Evolutionary conservation across 352 stramenopile species (phyloP).

Genomic region (Thalassiosira mediterranea): DNA sequence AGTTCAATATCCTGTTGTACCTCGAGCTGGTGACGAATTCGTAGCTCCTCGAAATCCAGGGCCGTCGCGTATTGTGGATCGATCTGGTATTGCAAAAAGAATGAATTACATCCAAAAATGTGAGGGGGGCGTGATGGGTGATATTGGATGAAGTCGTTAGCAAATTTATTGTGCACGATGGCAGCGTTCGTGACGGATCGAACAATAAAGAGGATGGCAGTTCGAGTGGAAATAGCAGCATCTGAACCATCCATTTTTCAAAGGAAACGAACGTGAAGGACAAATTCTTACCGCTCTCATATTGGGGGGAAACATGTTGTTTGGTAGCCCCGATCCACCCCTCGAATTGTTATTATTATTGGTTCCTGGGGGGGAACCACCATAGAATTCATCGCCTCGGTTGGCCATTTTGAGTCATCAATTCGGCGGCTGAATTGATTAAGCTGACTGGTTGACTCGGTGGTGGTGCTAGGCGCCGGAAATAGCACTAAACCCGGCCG

Average conservation of each 20-base stretch:
- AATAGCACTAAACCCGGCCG: no score
- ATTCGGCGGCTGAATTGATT: no score
- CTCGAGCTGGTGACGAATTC: slow-evolving; percentile 35
- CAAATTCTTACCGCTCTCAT: slow-evolving; percentile 30
- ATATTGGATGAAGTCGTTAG: background rate
- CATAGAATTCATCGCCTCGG: slow-evolving; percentile 7
- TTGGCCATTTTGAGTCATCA: slow-evolving; percentile 21
- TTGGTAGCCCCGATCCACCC: slow-evolving; percentile 14
- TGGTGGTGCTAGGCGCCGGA: no score
- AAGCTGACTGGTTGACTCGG: no score
- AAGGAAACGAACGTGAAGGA: background rate
- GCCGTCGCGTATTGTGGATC: slow-evolving; percentile 39
- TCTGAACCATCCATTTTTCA: background rate
- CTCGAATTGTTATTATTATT: slow-evolving; percentile 32
- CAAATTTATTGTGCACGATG: background rate
- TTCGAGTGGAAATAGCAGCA: background rate
- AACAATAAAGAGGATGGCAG: slow-evolving; percentile 6
- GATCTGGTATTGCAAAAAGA: slow-evolving; percentile 18
- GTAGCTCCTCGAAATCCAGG: slow-evolving; percentile 49
- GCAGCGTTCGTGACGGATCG: background rate
- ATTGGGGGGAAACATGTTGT: slow-evolving; percentile 14
- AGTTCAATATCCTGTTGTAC: slow-evolving; percentile 55
- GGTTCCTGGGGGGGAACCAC: slow-evolving; percentile 3
- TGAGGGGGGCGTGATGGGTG: background rate
- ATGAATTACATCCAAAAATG: slow-evolving; percentile 8